Conservation (phyloP, 1,284 basidiomycete species). For the Sanghuangporus sanghuang region DNA sequence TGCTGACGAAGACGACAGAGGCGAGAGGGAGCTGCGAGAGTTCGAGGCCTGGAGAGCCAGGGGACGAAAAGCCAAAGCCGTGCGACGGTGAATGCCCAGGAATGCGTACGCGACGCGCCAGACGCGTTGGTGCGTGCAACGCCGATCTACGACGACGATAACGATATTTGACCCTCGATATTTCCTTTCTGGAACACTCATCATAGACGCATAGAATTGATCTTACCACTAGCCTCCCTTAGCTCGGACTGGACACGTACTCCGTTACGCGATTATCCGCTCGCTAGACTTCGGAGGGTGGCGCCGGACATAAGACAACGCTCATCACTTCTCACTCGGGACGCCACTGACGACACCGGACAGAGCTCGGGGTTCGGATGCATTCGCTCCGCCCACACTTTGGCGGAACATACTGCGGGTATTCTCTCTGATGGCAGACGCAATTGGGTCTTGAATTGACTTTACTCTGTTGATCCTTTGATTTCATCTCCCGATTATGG, state of each 20-base stretch:
- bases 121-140: background rate
- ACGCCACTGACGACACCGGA: background rate
- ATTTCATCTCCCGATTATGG: background rate
- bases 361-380: background rate
- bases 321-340: background rate
- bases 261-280: background rate
- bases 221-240: no score
- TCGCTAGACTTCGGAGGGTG: no score
- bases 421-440: background rate
- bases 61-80: background rate
- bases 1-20: constrained; percentile 17
- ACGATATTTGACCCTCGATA: background rate
- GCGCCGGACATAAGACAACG: background rate
- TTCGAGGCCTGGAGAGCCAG: constrained; percentile 19
- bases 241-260: background rate
- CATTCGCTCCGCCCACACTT: background rate
- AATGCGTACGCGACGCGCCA: background rate
- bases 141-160: background rate
- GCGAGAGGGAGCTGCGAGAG: constrained; percentile 13
- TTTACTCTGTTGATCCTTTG: background rate
- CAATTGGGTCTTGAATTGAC: background rate
- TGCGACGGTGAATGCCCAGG: background rate
- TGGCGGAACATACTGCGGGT: background rate
- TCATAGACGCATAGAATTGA: background rate
- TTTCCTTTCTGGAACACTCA: background rate